These are phyloP conservation scores for Discostella stelligeroides DNA, from an alignment of 108 stramenopile species.

Conservation along the genomic window DNA sequence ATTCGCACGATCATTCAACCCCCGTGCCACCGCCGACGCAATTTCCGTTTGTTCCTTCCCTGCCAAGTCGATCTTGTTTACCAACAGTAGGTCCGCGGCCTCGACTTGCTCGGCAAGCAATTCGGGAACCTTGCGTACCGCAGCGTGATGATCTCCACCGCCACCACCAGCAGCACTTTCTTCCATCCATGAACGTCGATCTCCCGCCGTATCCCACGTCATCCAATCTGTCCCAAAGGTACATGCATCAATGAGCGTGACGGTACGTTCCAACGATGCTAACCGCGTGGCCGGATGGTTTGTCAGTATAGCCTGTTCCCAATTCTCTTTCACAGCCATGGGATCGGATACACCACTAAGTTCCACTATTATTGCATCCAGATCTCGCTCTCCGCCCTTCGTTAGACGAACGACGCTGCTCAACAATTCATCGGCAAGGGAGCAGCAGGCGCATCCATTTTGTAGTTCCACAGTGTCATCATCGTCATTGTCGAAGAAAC, in stretches of 20 bases:
- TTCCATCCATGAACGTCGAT: conserved; percentile 73
- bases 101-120: conserved; percentile 94
- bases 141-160: conserved; percentile 64
- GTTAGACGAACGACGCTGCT: conserved; percentile 56
- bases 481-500: conserved; percentile 8
- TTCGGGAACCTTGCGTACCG: conserved; percentile 73
- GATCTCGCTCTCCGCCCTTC: conserved; percentile 36
- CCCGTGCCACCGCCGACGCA: conserved; percentile 62
- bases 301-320: conserved; percentile 62
- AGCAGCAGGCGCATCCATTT: conserved; percentile 96
- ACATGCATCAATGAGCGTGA: conserved; percentile 89
- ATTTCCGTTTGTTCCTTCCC: conserved; percentile 60
- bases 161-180: too few species aligned
- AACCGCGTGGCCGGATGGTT: conserved; percentile 69
- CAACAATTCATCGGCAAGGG: conserved; percentile 89
- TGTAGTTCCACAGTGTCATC: conserved; percentile 79
- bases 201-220: too few species aligned
- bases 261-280: conserved; percentile 69
- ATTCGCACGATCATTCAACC: conserved; percentile 83
- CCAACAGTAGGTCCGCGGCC: conserved; percentile 90
- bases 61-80: conserved; percentile 95
- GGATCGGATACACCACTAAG: conserved; percentile 96
- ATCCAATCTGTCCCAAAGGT: conserved; percentile 92
- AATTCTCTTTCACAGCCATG: conserved; percentile 77
- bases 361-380: conserved; percentile 95